Evolutionary conservation across 2,329 filamentous ascomycete genomes (phyloP).

Genomic region (Penicillium frequentans): DNA sequence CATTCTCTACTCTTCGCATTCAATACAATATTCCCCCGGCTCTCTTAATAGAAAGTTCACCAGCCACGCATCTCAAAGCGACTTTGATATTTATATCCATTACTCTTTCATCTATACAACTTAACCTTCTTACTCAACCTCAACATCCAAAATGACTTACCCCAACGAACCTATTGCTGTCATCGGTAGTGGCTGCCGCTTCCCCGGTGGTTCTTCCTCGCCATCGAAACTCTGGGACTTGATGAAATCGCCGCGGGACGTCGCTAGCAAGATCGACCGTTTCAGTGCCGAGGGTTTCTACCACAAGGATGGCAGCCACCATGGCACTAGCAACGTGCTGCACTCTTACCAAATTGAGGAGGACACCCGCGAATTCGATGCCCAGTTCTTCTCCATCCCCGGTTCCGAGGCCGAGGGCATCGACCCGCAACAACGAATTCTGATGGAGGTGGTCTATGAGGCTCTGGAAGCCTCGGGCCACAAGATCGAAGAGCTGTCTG

Average conservation of each 20-base stretch:
- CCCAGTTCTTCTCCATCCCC: slow-evolving; percentile 6
- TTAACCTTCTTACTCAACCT: background rate
- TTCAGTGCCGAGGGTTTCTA: slow-evolving; percentile 7
- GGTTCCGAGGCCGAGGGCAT: slow-evolving; percentile 2
- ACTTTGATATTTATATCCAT: background rate
- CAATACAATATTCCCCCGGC: background rate
- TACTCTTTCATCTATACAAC: background rate
- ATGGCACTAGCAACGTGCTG: background rate
- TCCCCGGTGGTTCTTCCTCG: slow-evolving; percentile 1
- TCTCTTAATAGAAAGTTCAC: background rate
- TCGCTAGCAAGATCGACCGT: background rate
- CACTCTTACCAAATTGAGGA: slow-evolving; percentile 3
- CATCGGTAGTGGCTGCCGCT: slow-evolving; percentile 8
- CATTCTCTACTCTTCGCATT: background rate
- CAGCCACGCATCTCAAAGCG: background rate
- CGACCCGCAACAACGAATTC: slow-evolving; percentile 6
- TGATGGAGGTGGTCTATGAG: slow-evolving; percentile 8
- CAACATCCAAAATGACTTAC: background rate
- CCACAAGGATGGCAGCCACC: background rate
- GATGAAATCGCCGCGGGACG: background rate
- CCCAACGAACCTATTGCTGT: slow-evolving; percentile 12
- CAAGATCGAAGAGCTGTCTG: slow-evolving; percentile 3
- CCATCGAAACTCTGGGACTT: slow-evolving; percentile 10
- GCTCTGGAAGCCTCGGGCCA: slow-evolving; percentile 1
- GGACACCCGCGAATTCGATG: slow-evolving; percentile 2